These are phyloP conservation scores for Macrophomina tecta DNA, from an alignment of 2,329 filamentous ascomycete genomes.

Conservation along the genomic window DNA sequence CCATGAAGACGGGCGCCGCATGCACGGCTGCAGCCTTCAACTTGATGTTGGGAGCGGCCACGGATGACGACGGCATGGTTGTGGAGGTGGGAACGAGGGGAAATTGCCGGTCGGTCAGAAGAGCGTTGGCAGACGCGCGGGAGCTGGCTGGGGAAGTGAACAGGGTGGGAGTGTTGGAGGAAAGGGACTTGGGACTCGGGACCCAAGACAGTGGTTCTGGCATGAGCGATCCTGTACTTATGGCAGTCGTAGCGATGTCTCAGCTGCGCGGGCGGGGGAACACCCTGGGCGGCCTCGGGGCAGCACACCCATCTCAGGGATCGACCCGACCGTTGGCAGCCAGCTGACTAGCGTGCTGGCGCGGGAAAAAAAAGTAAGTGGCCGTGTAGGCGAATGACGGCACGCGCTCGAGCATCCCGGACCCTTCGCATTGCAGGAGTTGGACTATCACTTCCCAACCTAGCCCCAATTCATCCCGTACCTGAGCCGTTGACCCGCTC, in stretches of 20 bases:
- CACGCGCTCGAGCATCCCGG: background rate
- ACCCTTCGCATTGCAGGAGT: background rate
- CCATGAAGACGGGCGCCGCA: constrained; percentile 46
- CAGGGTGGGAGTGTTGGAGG: background rate
- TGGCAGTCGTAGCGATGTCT: background rate
- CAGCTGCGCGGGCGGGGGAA: background rate
- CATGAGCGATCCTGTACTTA: constrained; percentile 1
- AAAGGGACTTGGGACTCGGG: background rate
- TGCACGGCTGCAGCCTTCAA: constrained; percentile 46
- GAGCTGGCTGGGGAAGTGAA: background rate
- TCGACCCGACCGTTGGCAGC: background rate
- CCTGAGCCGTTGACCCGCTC: background rate
- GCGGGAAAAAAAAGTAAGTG: background rate
- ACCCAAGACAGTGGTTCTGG: background rate
- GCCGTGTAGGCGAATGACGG: background rate
- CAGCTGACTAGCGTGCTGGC: background rate
- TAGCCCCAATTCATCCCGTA: background rate
- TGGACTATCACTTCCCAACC: background rate
- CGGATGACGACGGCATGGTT: background rate
- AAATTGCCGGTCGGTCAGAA: background rate
- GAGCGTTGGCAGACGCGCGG: background rate
- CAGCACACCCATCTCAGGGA: background rate
- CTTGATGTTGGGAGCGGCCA: constrained; percentile 29
- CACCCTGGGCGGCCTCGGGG: background rate
- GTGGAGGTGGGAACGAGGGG: background rate